These are phyloP conservation scores for Magnaporthiopsis poae DNA, from an alignment of 2,329 filamentous ascomycete species.

Conservation along the genomic window DNA sequence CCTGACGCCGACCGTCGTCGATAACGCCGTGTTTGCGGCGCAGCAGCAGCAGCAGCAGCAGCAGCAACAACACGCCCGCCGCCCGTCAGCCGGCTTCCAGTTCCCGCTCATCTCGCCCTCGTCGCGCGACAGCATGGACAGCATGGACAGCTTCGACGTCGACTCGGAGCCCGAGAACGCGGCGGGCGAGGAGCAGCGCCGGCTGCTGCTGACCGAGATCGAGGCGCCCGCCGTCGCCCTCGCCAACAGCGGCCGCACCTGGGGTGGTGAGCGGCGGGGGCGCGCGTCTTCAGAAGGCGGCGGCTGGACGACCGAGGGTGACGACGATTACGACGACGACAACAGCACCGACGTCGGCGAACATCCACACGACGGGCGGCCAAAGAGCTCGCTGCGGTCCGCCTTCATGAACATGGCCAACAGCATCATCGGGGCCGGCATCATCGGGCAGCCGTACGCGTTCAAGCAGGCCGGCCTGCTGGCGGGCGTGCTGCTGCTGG, in stretches of 20 bases:
- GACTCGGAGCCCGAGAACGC: conserved; percentile 22
- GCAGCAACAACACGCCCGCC: neutral
- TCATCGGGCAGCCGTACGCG: conserved; percentile 87
- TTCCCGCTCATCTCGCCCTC: conserved; percentile 3
- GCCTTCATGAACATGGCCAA: conserved; percentile 99
- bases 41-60: neutral
- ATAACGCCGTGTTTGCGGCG: conserved; percentile 1
- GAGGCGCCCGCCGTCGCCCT: conserved; percentile 69
- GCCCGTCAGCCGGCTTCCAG: conserved; percentile 1
- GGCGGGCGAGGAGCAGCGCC: conserved; percentile 27
- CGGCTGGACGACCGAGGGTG: conserved; percentile 3
- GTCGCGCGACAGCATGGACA: conserved; percentile 12
- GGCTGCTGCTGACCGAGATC: conserved; percentile 65
- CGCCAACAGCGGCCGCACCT: conserved; percentile 39
- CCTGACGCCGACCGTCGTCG: conserved; percentile 35
- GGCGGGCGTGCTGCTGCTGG: conserved; percentile 67
- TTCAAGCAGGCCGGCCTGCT: conserved; percentile 81
- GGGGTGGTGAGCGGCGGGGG: conserved; percentile 18
- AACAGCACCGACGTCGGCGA: conserved; percentile 31
- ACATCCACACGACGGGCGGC: conserved; percentile 33
- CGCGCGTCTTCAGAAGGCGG: neutral
- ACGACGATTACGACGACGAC: conserved; percentile 18
- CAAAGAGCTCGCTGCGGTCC: conserved; percentile 73
- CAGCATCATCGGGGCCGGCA: conserved; percentile 77
- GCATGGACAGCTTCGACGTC: conserved; percentile 22